These are phyloP conservation scores for Taxillus chinensis DNA, from an alignment of 164 flowering plant genomes.

Conservation along the genomic window DNA sequence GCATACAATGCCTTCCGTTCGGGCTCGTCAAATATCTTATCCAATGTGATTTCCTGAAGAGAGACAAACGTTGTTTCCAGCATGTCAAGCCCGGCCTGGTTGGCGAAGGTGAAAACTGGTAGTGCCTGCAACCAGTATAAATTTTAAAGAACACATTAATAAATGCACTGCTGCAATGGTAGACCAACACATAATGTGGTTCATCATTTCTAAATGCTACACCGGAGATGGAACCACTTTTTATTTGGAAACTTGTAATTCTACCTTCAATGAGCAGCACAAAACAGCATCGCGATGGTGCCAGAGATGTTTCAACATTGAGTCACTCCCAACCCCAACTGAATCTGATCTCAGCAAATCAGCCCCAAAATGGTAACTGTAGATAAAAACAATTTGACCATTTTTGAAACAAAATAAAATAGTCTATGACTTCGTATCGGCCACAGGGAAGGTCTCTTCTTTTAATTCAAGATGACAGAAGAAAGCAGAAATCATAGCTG, in stretches of 20 bases:
- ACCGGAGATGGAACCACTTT: neutral
- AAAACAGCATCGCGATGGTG: constrained; percentile 84
- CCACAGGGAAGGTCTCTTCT: neutral
- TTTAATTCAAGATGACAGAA: too few relatives aligned
- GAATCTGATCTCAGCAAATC: constrained; percentile 56
- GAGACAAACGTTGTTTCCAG: constrained; percentile 85
- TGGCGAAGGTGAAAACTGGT: constrained; percentile 84
- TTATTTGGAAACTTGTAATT: neutral
- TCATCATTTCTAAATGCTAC: too few relatives aligned
- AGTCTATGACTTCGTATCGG: neutral
- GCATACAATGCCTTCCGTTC: constrained; percentile 63
- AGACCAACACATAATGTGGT: too few relatives aligned
- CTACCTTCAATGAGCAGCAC: constrained; percentile 92
- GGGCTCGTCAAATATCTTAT: constrained; percentile 75
- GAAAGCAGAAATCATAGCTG: too few relatives aligned
- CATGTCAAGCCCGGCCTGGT: constrained; percentile 96
- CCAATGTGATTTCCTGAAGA: constrained; percentile 76
- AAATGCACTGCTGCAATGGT: too few relatives aligned
- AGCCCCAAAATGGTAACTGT: constrained; percentile 64
- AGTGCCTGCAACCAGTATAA: constrained; percentile 41
- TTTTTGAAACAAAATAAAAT: neutral
- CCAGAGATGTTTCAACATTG: constrained; percentile 70
- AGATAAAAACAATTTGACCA: neutral
- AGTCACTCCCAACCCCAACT: constrained; percentile 30
- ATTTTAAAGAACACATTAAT: too few relatives aligned